Evolutionary conservation across 148 eudicot genomes (phyloP), one percentile per base, ranked within the genome.

Genomic region (Euryodendron excelsum): DNA sequence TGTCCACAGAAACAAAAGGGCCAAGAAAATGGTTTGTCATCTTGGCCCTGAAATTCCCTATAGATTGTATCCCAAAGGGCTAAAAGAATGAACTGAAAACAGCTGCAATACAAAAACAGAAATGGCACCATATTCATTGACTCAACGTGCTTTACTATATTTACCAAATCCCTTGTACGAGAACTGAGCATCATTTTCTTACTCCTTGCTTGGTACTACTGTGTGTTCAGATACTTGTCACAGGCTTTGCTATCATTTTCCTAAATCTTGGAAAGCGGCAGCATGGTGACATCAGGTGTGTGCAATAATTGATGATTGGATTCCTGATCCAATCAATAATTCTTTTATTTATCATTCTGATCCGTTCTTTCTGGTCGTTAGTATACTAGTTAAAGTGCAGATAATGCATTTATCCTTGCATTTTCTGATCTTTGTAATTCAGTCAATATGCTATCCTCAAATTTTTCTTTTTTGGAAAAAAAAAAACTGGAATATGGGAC

Each of bases 211-310:
- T 81, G 78, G 44, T 68, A 21, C 58, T 73, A 27, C 62, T 76
- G 45, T 50, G 47, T 75, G 18, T 82, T 79, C 91, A 96, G 99
- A 89, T 96, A 87, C 89, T 96, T 28, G 98, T 89, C 59, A 96
- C 99, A 9, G 99, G 99, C 72, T 96, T 96, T 75, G 86, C 85
- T n/a, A 86, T 94, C 74, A 92, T 96, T 81, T 92, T 92, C 78
- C 74, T 87, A 33, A 96, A 96, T 86, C 98, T 96, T 75, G 99
- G 99, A 64, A 83, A 87, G 76, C 91, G 99, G 15, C 88, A 90
- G 78, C 89, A 81, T 63, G 99, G 99, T 75, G 99, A 96, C 80
- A 85, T 83, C 78, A 96, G 99, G 99, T 96, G 89, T 41, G 80
- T 71, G 25, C 47, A 30, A 48, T 33, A 21, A 64, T 64, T 13